Percentiles rank a stretch among this genome's conserved stretches.
Evolutionary conservation across 345 rosid species (phyloP).

Genomic region (Microcos paniculata): DNA sequence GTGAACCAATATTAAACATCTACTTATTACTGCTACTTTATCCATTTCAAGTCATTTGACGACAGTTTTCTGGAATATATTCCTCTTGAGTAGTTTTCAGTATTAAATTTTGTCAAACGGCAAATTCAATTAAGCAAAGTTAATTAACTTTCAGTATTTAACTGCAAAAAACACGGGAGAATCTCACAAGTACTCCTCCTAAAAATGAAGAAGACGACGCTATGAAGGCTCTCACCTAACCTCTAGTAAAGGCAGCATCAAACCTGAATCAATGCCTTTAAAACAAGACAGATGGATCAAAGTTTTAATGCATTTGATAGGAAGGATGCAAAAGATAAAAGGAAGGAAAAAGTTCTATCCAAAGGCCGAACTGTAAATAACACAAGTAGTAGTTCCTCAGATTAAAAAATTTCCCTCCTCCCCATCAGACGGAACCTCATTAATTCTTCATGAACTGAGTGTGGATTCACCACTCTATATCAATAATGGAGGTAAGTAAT

Average conservation of each 20-base stretch:
- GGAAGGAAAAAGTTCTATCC: too few species aligned
- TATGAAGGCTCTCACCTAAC: slow-evolving; percentile 19
- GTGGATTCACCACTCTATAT: neutral
- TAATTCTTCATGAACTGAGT: too few species aligned
- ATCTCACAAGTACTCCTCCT: neutral
- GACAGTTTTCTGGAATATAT: slow-evolving; percentile 13
- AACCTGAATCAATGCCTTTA: neutral
- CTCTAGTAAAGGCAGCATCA: neutral
- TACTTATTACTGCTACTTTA: neutral
- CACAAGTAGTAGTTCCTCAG: too few species aligned
- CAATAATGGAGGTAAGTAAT: neutral
- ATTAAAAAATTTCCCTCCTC: too few species aligned
- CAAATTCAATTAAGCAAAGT: neutral
- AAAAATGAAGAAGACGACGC: slow-evolving; percentile 14
- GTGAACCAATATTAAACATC: neutral
- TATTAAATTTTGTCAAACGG: slow-evolving; percentile 12
- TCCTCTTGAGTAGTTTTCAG: slow-evolving; percentile 11
- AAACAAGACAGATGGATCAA: neutral
- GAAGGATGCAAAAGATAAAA: too few species aligned
- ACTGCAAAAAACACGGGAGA: slow-evolving; percentile 14
- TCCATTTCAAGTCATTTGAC: neutral
- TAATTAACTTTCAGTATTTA: slow-evolving; percentile 9
- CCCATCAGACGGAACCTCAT: too few species aligned
- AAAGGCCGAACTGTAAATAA: too few species aligned
- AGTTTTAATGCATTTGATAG: neutral